Base-by-base conservation (phyloP, 495 filamentous ascomycete genomes). In the Schizothecium vesticola region DNA sequence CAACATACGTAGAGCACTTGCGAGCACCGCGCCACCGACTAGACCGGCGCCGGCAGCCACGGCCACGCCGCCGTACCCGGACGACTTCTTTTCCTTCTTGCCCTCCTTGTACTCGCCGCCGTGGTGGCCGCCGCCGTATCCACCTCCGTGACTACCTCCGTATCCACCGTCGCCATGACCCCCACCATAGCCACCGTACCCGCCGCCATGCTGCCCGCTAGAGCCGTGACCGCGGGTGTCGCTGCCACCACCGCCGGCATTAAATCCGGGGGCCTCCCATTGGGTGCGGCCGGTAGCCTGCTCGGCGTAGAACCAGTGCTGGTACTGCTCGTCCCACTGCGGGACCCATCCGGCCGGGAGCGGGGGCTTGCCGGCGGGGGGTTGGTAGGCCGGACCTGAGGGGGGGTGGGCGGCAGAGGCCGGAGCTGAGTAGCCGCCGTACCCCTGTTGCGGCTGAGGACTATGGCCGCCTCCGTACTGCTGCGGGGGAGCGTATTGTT, bases 241-340 rank as follows among this genome's bases (percentile, higher is more conserved):
- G n/a, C 55, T 59, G 16, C 63, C 60, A 19, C 31, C 31, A 19
- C 12, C 51, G 21, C 33, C 25, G 43, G 43, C 43, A 8, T 74
- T 64, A 43, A 62, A 75, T 23, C 79, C 80, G 5, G 86, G 86
- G 0, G 79, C 76, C 67, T 88, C 87, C 85, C 86, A 91, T 69
- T 87, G 86, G 1, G 86, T 80, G 64, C 84, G 84, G 51, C 86
- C 87, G 11, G 84, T 88, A 36, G 83, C 75, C 56, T 85, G 78
- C 66, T 90, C 86, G 56, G 86, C 79, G 72, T 84, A 90, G 78
- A 85, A 87, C 75, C 85, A 89, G 64, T 85, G 85, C 64, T 87
- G 83, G 57, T 78, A 74, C 56, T 77, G 79, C 56, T 82, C 80
- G 65, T 90, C 87, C 83, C 84, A 90, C 67, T 81, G 81, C 22